Percentiles rank a stretch among this genome's conserved stretches.
Conservation (phyloP, 1,284 basidiomycete genomes). For the Afroboletus lepidellus region DNA sequence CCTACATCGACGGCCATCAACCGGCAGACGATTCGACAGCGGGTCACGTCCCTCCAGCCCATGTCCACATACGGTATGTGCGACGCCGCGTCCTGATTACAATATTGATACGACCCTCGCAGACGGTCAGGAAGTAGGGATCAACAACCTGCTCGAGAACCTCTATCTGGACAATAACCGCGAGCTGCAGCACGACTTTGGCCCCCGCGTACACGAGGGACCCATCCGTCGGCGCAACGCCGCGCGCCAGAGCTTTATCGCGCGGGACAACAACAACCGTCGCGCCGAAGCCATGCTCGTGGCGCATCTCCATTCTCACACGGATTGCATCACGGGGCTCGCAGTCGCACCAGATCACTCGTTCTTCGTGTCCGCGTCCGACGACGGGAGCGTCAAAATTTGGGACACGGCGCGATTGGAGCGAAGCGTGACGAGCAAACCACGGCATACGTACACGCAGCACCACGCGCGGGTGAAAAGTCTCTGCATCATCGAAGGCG, state of each 20-base stretch:
- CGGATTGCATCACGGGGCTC: slow-evolving; percentile 75
- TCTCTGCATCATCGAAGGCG: slow-evolving; percentile 78
- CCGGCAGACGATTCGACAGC: slow-evolving; percentile 43
- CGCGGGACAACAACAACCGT: slow-evolving; percentile 42
- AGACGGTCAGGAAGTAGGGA: slow-evolving; percentile 87
- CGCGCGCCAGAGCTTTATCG: slow-evolving; percentile 59
- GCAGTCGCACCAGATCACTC: slow-evolving; percentile 90
- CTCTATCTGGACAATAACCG: slow-evolving; percentile 85
- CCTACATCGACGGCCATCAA: slow-evolving; percentile 60
- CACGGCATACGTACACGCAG: slow-evolving; percentile 73
- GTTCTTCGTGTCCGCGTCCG: slow-evolving; percentile 90
- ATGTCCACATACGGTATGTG: slow-evolving; percentile 71
- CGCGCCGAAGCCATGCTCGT: slow-evolving; percentile 77
- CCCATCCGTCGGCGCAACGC: slow-evolving; percentile 74
- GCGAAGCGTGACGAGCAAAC: slow-evolving; percentile 71
- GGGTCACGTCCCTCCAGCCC: slow-evolving; percentile 49
- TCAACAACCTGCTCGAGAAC: slow-evolving; percentile 83
- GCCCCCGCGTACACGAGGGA: slow-evolving; percentile 79
- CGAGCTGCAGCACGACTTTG: slow-evolving; percentile 86
- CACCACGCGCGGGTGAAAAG: slow-evolving; percentile 80
- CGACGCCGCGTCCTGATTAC: not conserved
- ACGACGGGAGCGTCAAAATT: slow-evolving; percentile 81
- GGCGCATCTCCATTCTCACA: slow-evolving; percentile 84
- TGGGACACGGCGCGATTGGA: slow-evolving; percentile 83
- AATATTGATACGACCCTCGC: slow-evolving; percentile 1